Conservation (phyloP, 2,329 filamentous ascomycete species). For the Hymenoscyphus scutula region DNA sequence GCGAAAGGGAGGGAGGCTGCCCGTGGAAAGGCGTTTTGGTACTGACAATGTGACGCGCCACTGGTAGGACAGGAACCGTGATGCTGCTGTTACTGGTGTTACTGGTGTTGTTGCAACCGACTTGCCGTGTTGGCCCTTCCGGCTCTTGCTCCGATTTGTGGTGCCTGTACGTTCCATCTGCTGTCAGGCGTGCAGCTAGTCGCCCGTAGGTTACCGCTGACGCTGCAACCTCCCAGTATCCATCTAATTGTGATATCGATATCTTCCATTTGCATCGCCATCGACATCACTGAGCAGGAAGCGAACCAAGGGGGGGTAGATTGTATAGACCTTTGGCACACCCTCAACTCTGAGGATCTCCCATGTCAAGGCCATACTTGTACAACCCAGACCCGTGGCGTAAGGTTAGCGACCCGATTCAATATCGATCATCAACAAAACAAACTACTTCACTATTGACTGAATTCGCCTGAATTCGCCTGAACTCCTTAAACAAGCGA, state of each 20-base stretch:
- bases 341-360: background rate
- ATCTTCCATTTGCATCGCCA: background rate
- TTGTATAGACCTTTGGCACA: background rate
- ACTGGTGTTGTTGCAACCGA: background rate
- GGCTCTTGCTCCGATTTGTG: background rate
- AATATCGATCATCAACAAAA: background rate
- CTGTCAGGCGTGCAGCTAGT: background rate
- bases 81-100: too few relatives aligned
- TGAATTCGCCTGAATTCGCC: background rate
- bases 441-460: too few relatives aligned
- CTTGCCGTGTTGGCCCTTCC: background rate
- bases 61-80: slow-evolving; percentile 4
- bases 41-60: background rate
- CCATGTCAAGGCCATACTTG: background rate
- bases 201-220: background rate
- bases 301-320: background rate
- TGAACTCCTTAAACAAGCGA: slow-evolving; percentile 3
- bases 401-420: background rate
- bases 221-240: background rate
- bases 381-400: background rate
- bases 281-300: background rate
- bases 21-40: background rate
- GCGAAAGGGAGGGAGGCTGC: background rate
- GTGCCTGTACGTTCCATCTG: slow-evolving; percentile 1
- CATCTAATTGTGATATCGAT: background rate